Evolutionary conservation across 1,284 basidiomycete species (phyloP), one percentile per base, ranked within the genome.

Genomic region (Tilletiopsis washingtonensis): DNA sequence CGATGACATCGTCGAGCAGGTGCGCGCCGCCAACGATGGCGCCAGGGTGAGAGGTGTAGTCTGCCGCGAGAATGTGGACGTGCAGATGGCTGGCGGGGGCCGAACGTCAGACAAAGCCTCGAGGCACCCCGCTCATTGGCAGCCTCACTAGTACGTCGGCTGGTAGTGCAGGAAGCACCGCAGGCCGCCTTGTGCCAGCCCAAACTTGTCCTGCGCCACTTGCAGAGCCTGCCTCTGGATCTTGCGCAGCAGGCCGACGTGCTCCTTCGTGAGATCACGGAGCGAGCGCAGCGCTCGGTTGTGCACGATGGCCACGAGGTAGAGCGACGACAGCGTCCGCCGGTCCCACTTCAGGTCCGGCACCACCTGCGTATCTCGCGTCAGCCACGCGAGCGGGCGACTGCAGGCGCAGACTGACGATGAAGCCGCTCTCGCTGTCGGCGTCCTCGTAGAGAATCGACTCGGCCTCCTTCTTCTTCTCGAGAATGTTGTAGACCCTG

Each of bases 141-240:
- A 47, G 19, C 78, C 87, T 67, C 57, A 93, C 91, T 71, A 97
- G 70, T 96, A 97, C 36, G 84, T 88, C 0, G 93, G 93, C 71
- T 96, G 91, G 71, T 98, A 97, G 71, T 98, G 93, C 23, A 97
- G 76, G 66, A 84, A 93, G 77, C 93, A 80, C 52, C 90, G 76
- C 53, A 96, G 66, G n/a, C 61, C 56, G 4, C 32, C 26, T 5
- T 51, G 49, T 0, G 73, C 73, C 3, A 90, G 74, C 0, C 80
- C 81, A 80, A 83, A 91, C 57, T 77, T 79, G 40, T 81, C 79
- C 43, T 76, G 64, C 0, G 81, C 83, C 3, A 84, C 71, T 2
- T 70, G 71, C 37, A 75, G 74, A 2, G 82, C 82, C 56, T 82
- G 79, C 0, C 67, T 61, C 19, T 79, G 78, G 50, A 98, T 89